These are phyloP conservation scores for Akanthomyces lecanii DNA, from an alignment of 2,329 filamentous ascomycete species.

Conservation along the genomic window DNA sequence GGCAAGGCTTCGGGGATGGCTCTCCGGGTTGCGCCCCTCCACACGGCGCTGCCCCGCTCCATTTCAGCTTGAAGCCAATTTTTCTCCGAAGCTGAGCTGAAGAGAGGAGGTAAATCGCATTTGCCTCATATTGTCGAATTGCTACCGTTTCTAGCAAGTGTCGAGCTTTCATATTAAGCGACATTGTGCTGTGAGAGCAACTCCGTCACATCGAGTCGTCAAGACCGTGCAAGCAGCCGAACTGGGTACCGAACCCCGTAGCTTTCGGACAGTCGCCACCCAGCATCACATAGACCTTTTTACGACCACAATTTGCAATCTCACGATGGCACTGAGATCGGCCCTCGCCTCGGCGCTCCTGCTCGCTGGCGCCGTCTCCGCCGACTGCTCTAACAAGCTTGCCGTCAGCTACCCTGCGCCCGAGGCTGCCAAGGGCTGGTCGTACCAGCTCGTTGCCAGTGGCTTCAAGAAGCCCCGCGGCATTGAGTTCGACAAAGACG, in stretches of 20 bases:
- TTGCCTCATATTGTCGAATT: too few relatives aligned
- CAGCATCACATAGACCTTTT: not conserved
- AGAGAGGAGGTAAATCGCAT: not conserved
- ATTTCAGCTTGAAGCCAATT: not conserved
- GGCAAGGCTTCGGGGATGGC: not conserved
- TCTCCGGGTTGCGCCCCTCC: not conserved
- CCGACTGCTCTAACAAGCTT: slow-evolving; percentile 33
- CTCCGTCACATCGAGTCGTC: too few relatives aligned
- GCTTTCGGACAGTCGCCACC: not conserved
- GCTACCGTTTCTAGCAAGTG: too few relatives aligned
- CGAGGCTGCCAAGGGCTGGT: slow-evolving; percentile 39
- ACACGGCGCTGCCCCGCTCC: not conserved
- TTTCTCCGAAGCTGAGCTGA: not conserved
- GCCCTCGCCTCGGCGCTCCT: slow-evolving; percentile 10
- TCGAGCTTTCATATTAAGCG: not conserved
- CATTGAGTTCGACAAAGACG: slow-evolving; percentile 42
- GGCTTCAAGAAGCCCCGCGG: slow-evolving; percentile 40
- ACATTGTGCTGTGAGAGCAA: too few relatives aligned
- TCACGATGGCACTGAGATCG: not conserved
- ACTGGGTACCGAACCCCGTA: not conserved
- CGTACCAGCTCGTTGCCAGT: slow-evolving; percentile 39
- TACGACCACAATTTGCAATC: too few relatives aligned
- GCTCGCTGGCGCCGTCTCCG: slow-evolving; percentile 8
- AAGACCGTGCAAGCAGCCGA: not conserved
- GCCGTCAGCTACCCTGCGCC: slow-evolving; percentile 34